These are phyloP conservation scores for Penicillium macrosclerotiorum DNA, from an alignment of 495 filamentous ascomycete species.

Conservation along the genomic window DNA sequence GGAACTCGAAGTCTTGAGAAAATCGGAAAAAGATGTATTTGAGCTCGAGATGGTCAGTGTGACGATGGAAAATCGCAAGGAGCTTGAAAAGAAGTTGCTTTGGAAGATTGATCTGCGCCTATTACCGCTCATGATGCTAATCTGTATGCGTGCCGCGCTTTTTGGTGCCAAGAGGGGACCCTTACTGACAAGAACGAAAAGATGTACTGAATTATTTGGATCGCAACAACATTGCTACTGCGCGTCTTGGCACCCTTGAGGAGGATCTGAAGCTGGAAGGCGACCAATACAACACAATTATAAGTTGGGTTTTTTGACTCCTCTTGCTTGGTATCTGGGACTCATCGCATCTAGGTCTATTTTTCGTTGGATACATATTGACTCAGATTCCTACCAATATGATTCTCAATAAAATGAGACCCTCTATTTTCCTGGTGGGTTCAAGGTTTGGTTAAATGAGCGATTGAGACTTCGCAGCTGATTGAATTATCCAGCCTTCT, in stretches of 20 bases:
- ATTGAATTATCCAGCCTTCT: conserved; percentile 25
- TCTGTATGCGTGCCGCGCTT: conserved; percentile 6
- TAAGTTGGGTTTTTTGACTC: conserved; percentile 4
- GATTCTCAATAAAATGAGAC: conserved; percentile 21
- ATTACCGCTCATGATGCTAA: conserved; percentile 42
- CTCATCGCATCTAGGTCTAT: background rate
- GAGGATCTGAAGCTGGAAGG: conserved; percentile 33
- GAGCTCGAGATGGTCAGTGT: background rate
- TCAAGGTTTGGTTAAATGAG: background rate
- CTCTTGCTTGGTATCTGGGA: background rate
- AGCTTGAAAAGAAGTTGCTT: conserved; percentile 37
- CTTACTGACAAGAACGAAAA: background rate
- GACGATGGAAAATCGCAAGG: conserved; percentile 1
- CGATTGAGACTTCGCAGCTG: no score
- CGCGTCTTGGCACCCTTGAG: conserved; percentile 40
- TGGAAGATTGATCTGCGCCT: conserved; percentile 42
- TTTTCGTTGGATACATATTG: conserved; percentile 43
- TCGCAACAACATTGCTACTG: conserved; percentile 47
- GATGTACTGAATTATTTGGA: conserved; percentile 49
- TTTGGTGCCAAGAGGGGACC: background rate
- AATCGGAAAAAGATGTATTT: background rate
- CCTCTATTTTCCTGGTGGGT: conserved; percentile 49
- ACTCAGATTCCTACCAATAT: conserved; percentile 30
- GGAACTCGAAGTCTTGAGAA: background rate
- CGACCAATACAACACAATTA: conserved; percentile 33